Evolutionary conservation across 2,329 filamentous ascomycete species (phyloP), one percentile per base, ranked within the genome.

Genomic region (Biscogniauxia sp.): DNA sequence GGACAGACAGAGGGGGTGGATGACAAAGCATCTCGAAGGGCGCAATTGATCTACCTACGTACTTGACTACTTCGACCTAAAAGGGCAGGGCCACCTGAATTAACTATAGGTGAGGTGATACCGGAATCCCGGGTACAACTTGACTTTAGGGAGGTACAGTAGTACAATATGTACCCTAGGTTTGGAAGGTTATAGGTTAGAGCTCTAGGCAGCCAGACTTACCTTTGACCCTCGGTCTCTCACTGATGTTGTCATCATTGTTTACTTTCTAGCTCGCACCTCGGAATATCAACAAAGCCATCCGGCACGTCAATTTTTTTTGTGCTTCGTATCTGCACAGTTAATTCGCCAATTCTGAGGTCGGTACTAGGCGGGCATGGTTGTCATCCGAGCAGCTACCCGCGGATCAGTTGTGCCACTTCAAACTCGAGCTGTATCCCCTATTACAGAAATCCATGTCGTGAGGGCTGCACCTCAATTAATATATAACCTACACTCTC

Each of bases 21-120:
- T 68, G 66, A 67, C 65, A 67, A 66, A 66, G 56, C 64, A 65
- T 5, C 11, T 7, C 28, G 11, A 32, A 63, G 61, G 58, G 56
- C 53, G 57, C 54, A 58, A 32, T 32, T 32, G 28, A 32, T 32
- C 28, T 3, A 32, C 6, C 11, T 23, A 23, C 23, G 23, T 23
- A 23, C 23, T 23, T 23, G 23, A n/a, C n/a, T n/a, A n/a, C n/a
- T n/a, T n/a, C n/a, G n/a, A 23, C 23, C 23, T 23, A 23, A 23
- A 23, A 23, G 23, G 23, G 23, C 5, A 23, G 23, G 23, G 23
- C 23, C 23, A 23, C 23, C 23, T 23, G 23, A 23, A 2, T 23
- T 23, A 23, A 23, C 5, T 23, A 23, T 45, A 45, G 11, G 37
- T 15, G 37, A 9, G 7, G 6, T 7, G 9, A 7, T 32, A 32